Evolutionary conservation across 73 alveolate genomes (phyloP).

Genomic region (Tetrahymena malaccensis): DNA sequence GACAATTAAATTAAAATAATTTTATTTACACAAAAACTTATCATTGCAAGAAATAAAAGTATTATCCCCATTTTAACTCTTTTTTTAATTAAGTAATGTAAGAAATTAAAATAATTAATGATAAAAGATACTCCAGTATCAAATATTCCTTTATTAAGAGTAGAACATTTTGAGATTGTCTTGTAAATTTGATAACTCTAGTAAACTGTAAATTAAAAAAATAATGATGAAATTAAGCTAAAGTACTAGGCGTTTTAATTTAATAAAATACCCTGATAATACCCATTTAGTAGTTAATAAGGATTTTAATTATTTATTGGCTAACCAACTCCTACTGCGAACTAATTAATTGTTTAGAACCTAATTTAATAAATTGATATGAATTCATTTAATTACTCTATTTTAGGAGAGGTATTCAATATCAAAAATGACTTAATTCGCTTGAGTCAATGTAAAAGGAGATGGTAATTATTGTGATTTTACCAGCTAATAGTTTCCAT

Average conservation of each 20-base stretch:
- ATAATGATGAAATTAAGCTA: neutral
- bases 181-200: neutral
- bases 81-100: neutral
- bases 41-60: no score
- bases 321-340: neutral
- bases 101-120: neutral
- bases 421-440: neutral
- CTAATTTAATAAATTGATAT: no score
- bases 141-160: neutral
- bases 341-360: neutral
- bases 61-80: neutral
- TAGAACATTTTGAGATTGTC: neutral
- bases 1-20: no score
- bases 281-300: neutral
- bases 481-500: neutral
- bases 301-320: neutral
- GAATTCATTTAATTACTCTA: neutral
- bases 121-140: neutral
- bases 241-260: no score
- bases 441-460: no score
- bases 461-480: no score
- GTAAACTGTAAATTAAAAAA: neutral
- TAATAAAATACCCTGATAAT: neutral
- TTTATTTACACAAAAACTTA: no score
- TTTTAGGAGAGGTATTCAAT: neutral